Percentiles rank a stretch among this genome's conserved stretches.
Evolutionary conservation across 2,329 filamentous ascomycete genomes (phyloP).

Genomic region (Penicillium sp.): DNA sequence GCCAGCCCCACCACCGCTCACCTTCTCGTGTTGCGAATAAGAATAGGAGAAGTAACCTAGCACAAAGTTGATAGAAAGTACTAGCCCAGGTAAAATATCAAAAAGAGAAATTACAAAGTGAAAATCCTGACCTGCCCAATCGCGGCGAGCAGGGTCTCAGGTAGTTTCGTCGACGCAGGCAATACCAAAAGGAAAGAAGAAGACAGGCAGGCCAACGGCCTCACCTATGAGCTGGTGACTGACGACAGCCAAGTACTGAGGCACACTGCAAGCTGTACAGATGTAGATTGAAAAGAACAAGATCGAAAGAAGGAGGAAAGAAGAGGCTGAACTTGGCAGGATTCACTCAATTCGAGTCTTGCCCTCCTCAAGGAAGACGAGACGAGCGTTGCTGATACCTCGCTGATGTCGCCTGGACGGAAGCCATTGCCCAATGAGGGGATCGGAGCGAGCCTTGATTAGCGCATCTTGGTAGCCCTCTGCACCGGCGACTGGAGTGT

Average conservation of each 20-base stretch:
- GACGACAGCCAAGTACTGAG: too few relatives aligned
- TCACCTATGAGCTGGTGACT: too few relatives aligned
- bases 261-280: not conserved
- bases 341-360: constrained; percentile 87
- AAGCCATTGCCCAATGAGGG: constrained; percentile 70
- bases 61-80: not conserved
- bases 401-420: constrained; percentile 62
- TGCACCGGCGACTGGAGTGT: constrained; percentile 75
- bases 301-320: not conserved
- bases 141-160: too few relatives aligned
- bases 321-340: not conserved
- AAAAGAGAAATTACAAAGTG: constrained; percentile 7
- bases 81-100: not conserved
- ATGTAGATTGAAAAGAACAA: not conserved
- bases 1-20: constrained; percentile 6
- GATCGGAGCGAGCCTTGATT: constrained; percentile 72
- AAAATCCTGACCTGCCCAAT: too few relatives aligned
- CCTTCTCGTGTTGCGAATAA: constrained; percentile 3
- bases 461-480: constrained; percentile 89
- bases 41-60: not conserved
- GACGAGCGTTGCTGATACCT: constrained; percentile 73
- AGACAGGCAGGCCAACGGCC: not conserved
- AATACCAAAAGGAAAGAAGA: not conserved
- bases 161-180: too few relatives aligned
- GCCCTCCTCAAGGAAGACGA: constrained; percentile 85